These are phyloP conservation scores for Epichloe coenophiala DNA, from an alignment of 2,329 filamentous ascomycete species.

Conservation along the genomic window DNA sequence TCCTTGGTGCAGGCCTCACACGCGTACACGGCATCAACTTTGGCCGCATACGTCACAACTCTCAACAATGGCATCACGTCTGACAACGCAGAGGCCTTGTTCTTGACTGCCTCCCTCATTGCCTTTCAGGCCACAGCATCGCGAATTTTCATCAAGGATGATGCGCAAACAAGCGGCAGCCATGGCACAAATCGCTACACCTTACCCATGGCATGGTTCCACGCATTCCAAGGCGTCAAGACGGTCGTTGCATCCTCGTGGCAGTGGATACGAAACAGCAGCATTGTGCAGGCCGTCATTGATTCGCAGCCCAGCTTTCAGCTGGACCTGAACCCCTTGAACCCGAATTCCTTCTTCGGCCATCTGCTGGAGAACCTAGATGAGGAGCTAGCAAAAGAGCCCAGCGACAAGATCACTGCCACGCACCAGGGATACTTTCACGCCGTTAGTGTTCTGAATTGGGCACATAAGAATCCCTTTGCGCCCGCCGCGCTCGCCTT, in stretches of 20 bases:
- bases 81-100: constrained; percentile 47
- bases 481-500: constrained; percentile 47
- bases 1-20: constrained; percentile 49
- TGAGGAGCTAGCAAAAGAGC: constrained; percentile 33
- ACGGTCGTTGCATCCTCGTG: constrained; percentile 50
- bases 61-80: constrained; percentile 43
- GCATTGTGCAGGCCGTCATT: constrained; percentile 46
- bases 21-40: constrained; percentile 49
- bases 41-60: constrained; percentile 44
- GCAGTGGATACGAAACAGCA: constrained; percentile 47
- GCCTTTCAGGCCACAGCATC: constrained; percentile 53
- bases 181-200: constrained; percentile 34
- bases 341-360: constrained; percentile 43
- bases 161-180: constrained; percentile 22
- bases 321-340: constrained; percentile 40
- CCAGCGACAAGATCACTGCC: constrained; percentile 16
- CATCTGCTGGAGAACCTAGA: constrained; percentile 44
- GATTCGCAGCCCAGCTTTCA: constrained; percentile 50
- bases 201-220: constrained; percentile 51
- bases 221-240: constrained; percentile 54
- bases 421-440: constrained; percentile 45
- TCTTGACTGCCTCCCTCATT: constrained; percentile 49
- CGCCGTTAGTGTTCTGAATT: constrained; percentile 52
- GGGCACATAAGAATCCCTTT: constrained; percentile 48
- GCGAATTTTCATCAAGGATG: constrained; percentile 47